Base-by-base conservation (phyloP, 106 monocot species). In the Posidonia australis region DNA sequence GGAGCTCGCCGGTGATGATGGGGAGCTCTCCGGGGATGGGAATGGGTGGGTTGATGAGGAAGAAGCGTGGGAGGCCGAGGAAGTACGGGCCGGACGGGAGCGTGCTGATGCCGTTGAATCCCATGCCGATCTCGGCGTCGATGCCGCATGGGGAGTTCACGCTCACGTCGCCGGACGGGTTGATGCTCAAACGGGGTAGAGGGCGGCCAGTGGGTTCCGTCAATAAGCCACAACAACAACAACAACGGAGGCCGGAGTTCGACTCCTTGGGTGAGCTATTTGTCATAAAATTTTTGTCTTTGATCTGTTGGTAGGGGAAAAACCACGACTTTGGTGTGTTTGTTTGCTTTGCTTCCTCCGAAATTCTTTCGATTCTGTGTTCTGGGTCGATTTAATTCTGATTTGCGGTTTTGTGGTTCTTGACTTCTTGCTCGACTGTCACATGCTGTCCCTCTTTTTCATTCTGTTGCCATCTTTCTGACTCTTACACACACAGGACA, bases 61-160 rank as follows among this genome's bases (percentile, higher is more conserved):
- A 75, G 67, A 80, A 75, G 67, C 65, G 80, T 1, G 80, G 80
- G 28, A 75, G 80, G 61, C 80, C 80, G 23, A 58, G 80, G 67
- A 80, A 80, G 71, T 80, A 80, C 59, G 74, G 56, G 17, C 80
- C 80, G 3, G 80, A 71, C 25, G 80, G 75, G 1, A 74, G 51
- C 22, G 57, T 74, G 57, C 10, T 60, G 45, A 52, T 69, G 54
- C 65, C 70, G 1, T 28, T 74, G 51, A 70, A 48, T 5, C 65
- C 70, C n/a, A 54, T 71, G 70, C 62, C 74, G 56, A 70, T 70
- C 36, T 67, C 74, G 9, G 68, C 57, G 4, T 69, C 79, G 27
- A 53, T 63, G 67, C 65, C 64, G 54, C 16, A 53, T 5, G 78
- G 73, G 24, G 66, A 66, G n/a, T 65, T 65, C 55, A 56, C 73